Base-by-base conservation (phyloP, 768 basidiomycete species). In the Tricholoma sp. region DNA sequence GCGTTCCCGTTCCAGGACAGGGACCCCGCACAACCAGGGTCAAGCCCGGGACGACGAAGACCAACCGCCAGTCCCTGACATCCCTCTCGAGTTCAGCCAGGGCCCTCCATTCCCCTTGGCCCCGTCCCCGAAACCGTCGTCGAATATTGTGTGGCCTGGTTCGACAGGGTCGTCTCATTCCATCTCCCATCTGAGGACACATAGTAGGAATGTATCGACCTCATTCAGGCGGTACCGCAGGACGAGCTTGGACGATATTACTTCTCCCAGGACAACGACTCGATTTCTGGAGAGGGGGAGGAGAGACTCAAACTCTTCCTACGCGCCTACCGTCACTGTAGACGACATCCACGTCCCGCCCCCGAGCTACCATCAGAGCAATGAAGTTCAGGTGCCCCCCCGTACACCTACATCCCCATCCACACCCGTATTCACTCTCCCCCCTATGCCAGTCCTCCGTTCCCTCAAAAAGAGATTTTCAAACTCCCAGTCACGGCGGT, bases 31-130 rank as follows among this genome's bases (percentile, higher is more conserved):
- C 4, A 31, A 47, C 24, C 24, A 28, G 24, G 4, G 44, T 13
- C 24, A 29, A 15, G 44, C 9, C 13, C 34, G 13, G 3, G 18
- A 31, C 8, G 31, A 32, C 6, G 68, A 71, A 6, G 66, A 55
- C 3, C 72, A 63, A n/a, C 75, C 62, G 28, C 74, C 67, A 34
- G 69, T 70, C 1, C 74, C 66, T 13, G 71, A 68, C 54, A 64
- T 68, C 45, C 77, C 65, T 6, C 50, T 59, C 12, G 63, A 62
- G 50, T 58, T 63, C 18, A 49, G 47, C 31, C 24, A 44, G 15
- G 39, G 52, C 4, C 41, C 52, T 10, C 50, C 54, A 1, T 11
- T 44, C n/a, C 54, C 51, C 6, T 11, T 50, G 6, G 6, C 45
- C 0, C 34, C 28, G 6, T 54, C 61, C 8, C 51, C 59, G 1